Percentiles rank a stretch among this genome's conserved stretches.
phyloP scores from a whole-genome alignment of 2,329 filamentous ascomycete species.

The Claviceps africana region DNA sequence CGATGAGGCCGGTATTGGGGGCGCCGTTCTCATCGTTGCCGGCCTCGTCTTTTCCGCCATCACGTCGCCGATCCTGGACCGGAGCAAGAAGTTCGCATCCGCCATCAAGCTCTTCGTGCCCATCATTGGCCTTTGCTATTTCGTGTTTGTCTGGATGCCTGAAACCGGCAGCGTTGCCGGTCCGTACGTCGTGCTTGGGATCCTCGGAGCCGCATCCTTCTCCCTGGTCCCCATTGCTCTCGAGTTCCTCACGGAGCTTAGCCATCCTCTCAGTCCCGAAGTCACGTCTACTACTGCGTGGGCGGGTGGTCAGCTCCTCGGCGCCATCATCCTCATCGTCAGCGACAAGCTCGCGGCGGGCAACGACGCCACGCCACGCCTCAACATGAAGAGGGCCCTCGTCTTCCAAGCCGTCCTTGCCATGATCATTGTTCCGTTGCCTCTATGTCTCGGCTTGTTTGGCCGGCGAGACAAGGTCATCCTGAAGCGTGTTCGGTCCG shows the following conservation, averaged over 20 bases:
- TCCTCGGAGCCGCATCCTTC: constrained; percentile 72
- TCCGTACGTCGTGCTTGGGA: constrained; percentile 58
- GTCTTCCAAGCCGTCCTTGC: constrained; percentile 68
- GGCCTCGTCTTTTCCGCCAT: constrained; percentile 68
- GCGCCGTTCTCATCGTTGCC: constrained; percentile 77
- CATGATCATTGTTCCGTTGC: constrained; percentile 48
- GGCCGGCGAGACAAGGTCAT: constrained; percentile 40
- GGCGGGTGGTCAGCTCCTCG: constrained; percentile 74
- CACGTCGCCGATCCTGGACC: constrained; percentile 68
- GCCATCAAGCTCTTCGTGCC: constrained; percentile 64
- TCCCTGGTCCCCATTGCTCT: constrained; percentile 69
- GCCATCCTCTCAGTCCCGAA: constrained; percentile 75
- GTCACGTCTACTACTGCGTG: constrained; percentile 73
- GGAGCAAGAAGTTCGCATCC: constrained; percentile 63
- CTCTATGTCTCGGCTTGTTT: constrained; percentile 56
- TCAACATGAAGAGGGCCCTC: constrained; percentile 60
- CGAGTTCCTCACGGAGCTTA: constrained; percentile 77
- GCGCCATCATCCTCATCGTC: constrained; percentile 71
- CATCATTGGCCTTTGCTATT: constrained; percentile 56
- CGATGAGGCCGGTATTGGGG: constrained; percentile 76
- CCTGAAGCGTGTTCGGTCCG: constrained; percentile 35
- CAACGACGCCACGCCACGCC: constrained; percentile 39
- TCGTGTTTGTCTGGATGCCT: constrained; percentile 68
- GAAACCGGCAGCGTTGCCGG: constrained; percentile 46
- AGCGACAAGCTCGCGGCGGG: constrained; percentile 58